phyloP scores from a whole-genome alignment of 2,329 filamentous ascomycete species.

The Myriangium duriaei region DNA sequence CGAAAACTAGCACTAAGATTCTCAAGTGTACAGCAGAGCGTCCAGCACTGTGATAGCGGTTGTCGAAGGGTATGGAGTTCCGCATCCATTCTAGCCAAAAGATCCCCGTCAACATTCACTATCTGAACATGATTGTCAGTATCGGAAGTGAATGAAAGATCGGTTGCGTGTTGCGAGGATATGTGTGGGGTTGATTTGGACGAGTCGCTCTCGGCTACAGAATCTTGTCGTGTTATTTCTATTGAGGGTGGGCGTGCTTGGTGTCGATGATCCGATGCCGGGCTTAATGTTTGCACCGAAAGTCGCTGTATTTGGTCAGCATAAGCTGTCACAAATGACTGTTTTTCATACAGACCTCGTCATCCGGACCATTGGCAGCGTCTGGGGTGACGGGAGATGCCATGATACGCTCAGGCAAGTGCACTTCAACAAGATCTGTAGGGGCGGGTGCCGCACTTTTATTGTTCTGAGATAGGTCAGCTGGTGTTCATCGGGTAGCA shows the following conservation, averaged over 20 bases:
- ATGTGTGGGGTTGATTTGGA: constrained; percentile 1
- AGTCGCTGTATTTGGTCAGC: no score
- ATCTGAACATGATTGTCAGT: constrained; percentile 1
- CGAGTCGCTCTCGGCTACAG: constrained; percentile 1
- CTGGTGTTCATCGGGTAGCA: no score
- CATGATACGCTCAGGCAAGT: constrained; percentile 22
- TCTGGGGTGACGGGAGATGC: constrained; percentile 26
- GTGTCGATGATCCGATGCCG: neutral
- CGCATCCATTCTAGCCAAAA: constrained; percentile 17
- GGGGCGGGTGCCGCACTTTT: no score
- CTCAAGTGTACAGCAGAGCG: constrained; percentile 79
- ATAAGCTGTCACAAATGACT: no score
- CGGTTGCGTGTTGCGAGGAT: neutral
- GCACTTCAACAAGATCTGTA: no score
- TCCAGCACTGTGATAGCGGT: constrained; percentile 84
- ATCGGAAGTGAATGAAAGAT: neutral
- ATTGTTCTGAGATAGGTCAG: no score
- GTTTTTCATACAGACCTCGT: constrained; percentile 22
- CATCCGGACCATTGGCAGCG: constrained; percentile 18
- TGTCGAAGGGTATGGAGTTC: constrained; percentile 58
- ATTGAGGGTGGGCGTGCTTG: constrained; percentile 2
- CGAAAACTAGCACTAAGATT: constrained; percentile 75
- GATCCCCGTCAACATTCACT: constrained; percentile 6
- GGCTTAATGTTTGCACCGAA: constrained; percentile 23
- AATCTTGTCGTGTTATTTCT: constrained; percentile 5